Base-by-base conservation (phyloP, 2,329 filamentous ascomycete genomes). In the Hypoxylon rubiginosum region DNA sequence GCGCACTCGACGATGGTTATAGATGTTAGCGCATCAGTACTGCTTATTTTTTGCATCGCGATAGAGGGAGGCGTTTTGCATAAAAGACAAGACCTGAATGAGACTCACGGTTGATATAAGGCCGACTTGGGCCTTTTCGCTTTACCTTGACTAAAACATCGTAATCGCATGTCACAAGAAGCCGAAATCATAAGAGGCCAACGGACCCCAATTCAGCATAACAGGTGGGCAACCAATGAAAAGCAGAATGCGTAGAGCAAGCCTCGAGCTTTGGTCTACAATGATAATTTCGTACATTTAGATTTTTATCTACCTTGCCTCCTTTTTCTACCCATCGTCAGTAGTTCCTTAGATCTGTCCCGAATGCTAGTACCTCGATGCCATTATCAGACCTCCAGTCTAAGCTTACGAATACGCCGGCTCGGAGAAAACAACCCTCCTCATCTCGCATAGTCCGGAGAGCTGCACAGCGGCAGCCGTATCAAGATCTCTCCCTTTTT, bases 401-500 rank as follows among this genome's bases (percentile, higher is more conserved):
- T 6, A 13, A 26, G 3, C 43, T 26, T 9, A 26, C n/a, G 43
- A 5, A 13, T 24, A 24, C 8, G 10, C 7, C 19, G 10, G 17
- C 41, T 24, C 10, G 21, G 15, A 26, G 43, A 19, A 30, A 26
- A 17, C 15, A n/a, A 3, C 43, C 15, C 9, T 17, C 8, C 45
- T 49, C 30, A 1, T 41, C 17, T 11, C 41, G 28, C 17, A 7
- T 26, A 19, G n/a, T 10, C 32, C 6, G n/a, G 39, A 43, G 7
- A 43, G 3, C 34, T n/a, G 11, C 7, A 19, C 50, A 43, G n/a
- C 30, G 10, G n/a, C n/a, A n/a, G n/a, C n/a, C n/a, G n/a, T n/a
- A n/a, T n/a, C n/a, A n/a, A n/a, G n/a, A n/a, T n/a, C n/a, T 19
- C 3, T 15, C 15, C n/a, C 28, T 19, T 17, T 26, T 36, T 75